Percentiles rank a stretch among this genome's conserved stretches.
phyloP scores from a whole-genome alignment of 1,284 basidiomycete species.

The Athelia sp. region DNA sequence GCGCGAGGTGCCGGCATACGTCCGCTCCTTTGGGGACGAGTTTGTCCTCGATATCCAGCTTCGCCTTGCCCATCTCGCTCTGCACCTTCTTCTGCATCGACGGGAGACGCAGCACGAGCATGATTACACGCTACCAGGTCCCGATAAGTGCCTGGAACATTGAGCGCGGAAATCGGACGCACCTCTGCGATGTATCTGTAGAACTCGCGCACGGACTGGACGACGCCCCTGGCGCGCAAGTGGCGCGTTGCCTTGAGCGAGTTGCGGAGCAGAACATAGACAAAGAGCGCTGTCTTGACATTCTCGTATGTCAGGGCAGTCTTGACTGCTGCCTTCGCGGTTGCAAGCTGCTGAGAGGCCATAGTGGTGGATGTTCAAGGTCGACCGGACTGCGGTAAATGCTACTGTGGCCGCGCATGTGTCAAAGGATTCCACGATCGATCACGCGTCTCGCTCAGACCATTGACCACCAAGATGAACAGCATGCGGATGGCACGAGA shows the following conservation, averaged over 20 bases:
- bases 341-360: no score
- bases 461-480: slow-evolving; percentile 25
- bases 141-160: neutral
- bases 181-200: slow-evolving; percentile 58
- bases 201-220: slow-evolving; percentile 44
- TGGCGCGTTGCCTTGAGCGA: slow-evolving; percentile 57
- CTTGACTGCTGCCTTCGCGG: slow-evolving; percentile 3
- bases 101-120: slow-evolving; percentile 66
- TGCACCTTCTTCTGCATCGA: slow-evolving; percentile 63
- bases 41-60: slow-evolving; percentile 60
- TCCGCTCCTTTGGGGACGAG: slow-evolving; percentile 60
- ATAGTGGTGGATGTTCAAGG: no score
- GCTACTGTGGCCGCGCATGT: neutral
- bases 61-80: slow-evolving; percentile 65
- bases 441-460: neutral
- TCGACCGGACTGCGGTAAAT: no score
- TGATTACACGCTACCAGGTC: slow-evolving; percentile 46
- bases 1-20: slow-evolving; percentile 56
- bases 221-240: slow-evolving; percentile 68
- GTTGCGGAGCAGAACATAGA: slow-evolving; percentile 56
- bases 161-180: slow-evolving; percentile 13
- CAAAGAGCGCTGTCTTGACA: slow-evolving; percentile 56
- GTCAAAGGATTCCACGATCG: neutral
- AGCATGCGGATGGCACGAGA: slow-evolving; percentile 52
- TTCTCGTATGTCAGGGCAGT: slow-evolving; percentile 32